Evolutionary conservation across 768 basidiomycete genomes (phyloP).

Genomic region (Termitomyces sp.): DNA sequence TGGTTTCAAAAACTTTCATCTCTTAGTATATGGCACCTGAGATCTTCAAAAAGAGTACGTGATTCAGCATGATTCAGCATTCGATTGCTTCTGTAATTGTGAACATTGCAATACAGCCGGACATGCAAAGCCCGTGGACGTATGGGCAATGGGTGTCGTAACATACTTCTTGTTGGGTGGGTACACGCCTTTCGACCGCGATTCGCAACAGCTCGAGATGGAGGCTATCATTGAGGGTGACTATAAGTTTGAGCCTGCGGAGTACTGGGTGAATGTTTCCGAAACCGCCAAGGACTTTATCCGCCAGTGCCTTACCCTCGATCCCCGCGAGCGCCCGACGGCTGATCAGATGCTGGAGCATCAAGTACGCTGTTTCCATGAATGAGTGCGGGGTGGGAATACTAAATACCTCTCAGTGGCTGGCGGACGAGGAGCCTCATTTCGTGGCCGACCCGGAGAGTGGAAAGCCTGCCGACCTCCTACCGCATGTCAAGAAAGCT

Average conservation of each 20-base stretch:
- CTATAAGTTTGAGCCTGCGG: slow-evolving; percentile 76
- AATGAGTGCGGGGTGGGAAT: neutral
- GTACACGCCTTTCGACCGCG: slow-evolving; percentile 97
- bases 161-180: slow-evolving; percentile 91
- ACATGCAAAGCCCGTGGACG: slow-evolving; percentile 90
- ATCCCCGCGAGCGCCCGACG: slow-evolving; percentile 76
- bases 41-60: slow-evolving; percentile 85
- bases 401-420: slow-evolving; percentile 42
- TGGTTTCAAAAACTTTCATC: neutral
- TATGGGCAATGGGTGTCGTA: slow-evolving; percentile 99
- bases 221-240: slow-evolving; percentile 92
- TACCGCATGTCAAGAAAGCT: slow-evolving; percentile 85
- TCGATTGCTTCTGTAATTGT: neutral
- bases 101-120: slow-evolving; percentile 46
- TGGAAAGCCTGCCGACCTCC: slow-evolving; percentile 64
- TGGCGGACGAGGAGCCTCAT: slow-evolving; percentile 63
- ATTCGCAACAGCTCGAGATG: slow-evolving; percentile 85
- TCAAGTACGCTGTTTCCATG: slow-evolving; percentile 27
- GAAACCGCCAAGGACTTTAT: slow-evolving; percentile 83
- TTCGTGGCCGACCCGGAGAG: slow-evolving; percentile 60
- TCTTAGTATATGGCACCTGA: slow-evolving; percentile 90
- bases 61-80: neutral
- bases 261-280: slow-evolving; percentile 87
- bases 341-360: slow-evolving; percentile 71
- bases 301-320: slow-evolving; percentile 72